Base-by-base conservation (phyloP, 2,329 filamentous ascomycete genomes). In the Pestalotiopsis sp. region DNA sequence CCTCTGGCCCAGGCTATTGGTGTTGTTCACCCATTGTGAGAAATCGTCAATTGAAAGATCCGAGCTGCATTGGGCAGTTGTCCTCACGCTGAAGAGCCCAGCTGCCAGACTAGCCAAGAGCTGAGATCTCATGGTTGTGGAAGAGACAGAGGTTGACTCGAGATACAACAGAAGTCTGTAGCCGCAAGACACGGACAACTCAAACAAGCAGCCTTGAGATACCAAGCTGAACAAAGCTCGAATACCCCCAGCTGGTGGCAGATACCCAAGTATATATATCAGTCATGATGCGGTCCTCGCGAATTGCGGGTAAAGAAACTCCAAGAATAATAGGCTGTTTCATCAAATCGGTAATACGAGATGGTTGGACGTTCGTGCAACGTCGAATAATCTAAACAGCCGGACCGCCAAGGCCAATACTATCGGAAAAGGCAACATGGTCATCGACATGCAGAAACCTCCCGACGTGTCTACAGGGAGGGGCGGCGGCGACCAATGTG, bases 1-100 rank as follows among this genome's bases (percentile, higher is more conserved):
- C 71, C 74, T 80, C 62, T 75, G 73, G 3, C 74, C 75, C 3
- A 79, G 71, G 58, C 73, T 76, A 71, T 81, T 80, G 61, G 70
- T 71, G 66, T 76, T 75, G 20, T 69, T 76, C 5, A 75, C 72
- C 61, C 73, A 77, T 0, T 55, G 40, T n/a, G 67, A 66, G 38
- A 68, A 68, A 59, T 68, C 65, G 39, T 68, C 67, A 17, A 68
- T 63, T 48, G 66, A 9, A 17, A 68, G 39, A 66, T 68, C 63
- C 24, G 67, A 66, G n/a, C 57, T 63, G 61, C 67, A 68, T 30
- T 22, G 17, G 20, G 61, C 40, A 58, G 35, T 48, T 14, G 44
- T 65, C 17, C 17, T 64, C 20, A 56, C 55, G 1, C 52, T 55
- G 9, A 30, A 13, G 38, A 40, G 30, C 14, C 56, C 58, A 35